Evolutionary conservation across 208 protist species (phyloP), one percentile per base, ranked within the genome.

Genomic region (Crithidia brevicula): DNA sequence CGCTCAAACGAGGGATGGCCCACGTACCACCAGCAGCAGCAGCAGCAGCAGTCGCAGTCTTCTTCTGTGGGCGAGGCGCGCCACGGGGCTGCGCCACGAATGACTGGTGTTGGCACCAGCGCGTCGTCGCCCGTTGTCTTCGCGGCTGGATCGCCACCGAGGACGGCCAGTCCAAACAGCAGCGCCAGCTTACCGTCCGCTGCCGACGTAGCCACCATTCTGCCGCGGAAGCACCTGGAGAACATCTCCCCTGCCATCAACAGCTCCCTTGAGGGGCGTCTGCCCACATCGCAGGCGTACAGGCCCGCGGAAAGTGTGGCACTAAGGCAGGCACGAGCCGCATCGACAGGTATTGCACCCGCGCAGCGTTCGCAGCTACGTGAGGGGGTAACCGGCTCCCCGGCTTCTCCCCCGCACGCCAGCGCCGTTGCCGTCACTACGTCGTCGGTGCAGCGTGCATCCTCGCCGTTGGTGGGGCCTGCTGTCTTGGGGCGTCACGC

Each of bases 241-340:
- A 74, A 74, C 43, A 15, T 43, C 36, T 74, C 30, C 8, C 51
- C 42, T 3, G 38, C 40, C 15, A 27, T 74, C 11, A 74, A 61
- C 60, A 28, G 20, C 40, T 67, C 51, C 13, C 42, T 54, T 6
- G 50, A 61, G 8, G 34, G 38, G 27, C 49, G 51, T 13, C 8
- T 67, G 9, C 10, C 59, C 52, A 28, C 42, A 22, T 46, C 56
- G 22, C 8, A 23, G 16, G 7, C 7, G 50, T 51, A n/a, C n/a
- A n/a, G n/a, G n/a, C n/a, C n/a, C n/a, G n/a, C 28, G 0, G 57
- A 40, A 22, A 50, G 31, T 4, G 52, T 33, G 0, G 33, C 33
- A 18, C 9, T 18, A 20, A 22, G 16, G 16, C 6, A 9, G 16
- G 6, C 42, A 13, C 6, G 16, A 20, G 42, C 42, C 10, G 15